Evolutionary conservation across 140 eudicot species (phyloP), one percentile per base, ranked within the genome.

Genomic region (Oenanthe javanica): DNA sequence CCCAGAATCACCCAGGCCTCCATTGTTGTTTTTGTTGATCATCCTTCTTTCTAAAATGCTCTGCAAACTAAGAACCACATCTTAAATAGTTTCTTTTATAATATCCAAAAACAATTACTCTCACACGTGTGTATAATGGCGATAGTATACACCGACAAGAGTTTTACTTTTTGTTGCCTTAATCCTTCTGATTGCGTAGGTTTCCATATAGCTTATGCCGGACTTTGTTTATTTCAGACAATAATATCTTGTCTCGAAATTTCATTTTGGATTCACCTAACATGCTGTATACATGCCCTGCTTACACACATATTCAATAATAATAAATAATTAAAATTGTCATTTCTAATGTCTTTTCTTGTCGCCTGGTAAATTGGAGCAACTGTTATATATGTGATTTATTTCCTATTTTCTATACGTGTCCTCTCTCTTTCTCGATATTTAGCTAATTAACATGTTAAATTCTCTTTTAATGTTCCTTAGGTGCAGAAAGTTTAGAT

Each of bases 401-500:
- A 63, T 23, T 23, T 23, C 2, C 36, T 23, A 0, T 69, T 31
- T 67, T 67, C 73, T 14, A 6, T 31, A 27, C 4, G 45, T 25
- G 6, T 14, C 9, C 45, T 67, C 6, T 70, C 27, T 43, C 77
- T 18, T 42, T n/a, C n/a, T 59, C 67, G 21, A 19, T 72, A 46
- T 46, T 0, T 14, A 47, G 19, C 42, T 75, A 4, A 21, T 47
- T 31, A 23, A 25, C 11, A 4, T 46, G 40, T 75, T 46, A 27
- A 6, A 23, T 27, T 36, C 16, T 19, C 40, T 64, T 43, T 51
- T 27, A 72, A 45, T 19, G n/a, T 61, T 59, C 27, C 69, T 59
- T 90, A 92, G 99, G 97, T 31, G 36, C 36, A 1, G 1, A 31
- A 31, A 31, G 36, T 31, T 31, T 31, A 31, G 36, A 31, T 31